Evolutionary conservation across 352 stramenopile genomes (phyloP).

Genomic region (Pythium aphanidermatum): DNA sequence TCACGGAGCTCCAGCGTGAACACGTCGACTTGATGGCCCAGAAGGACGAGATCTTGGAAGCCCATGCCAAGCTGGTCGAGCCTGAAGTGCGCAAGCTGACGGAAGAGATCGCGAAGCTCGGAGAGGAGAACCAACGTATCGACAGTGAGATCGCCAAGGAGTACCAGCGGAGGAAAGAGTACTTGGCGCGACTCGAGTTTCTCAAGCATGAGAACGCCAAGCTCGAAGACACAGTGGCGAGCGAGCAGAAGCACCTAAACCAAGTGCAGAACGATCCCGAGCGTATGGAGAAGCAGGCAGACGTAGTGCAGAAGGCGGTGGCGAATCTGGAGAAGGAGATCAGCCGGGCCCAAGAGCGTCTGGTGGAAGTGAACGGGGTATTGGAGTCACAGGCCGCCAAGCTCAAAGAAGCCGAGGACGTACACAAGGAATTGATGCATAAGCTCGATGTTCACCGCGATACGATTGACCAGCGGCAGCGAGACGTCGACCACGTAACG

Average conservation of each 20-base stretch:
- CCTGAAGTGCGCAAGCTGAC: slow-evolving; percentile 75
- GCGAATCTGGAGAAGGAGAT: slow-evolving; percentile 63
- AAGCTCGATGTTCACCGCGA: slow-evolving; percentile 88
- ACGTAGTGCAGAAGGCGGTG: slow-evolving; percentile 80
- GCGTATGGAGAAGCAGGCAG: slow-evolving; percentile 78
- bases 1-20: slow-evolving; percentile 82
- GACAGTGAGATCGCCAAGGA: slow-evolving; percentile 73
- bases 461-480: slow-evolving; percentile 87
- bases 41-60: slow-evolving; percentile 68
- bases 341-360: slow-evolving; percentile 32
- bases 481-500: slow-evolving; percentile 87
- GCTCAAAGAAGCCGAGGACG: slow-evolving; percentile 66
- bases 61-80: slow-evolving; percentile 80
- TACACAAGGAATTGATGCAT: slow-evolving; percentile 71
- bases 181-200: slow-evolving; percentile 50
- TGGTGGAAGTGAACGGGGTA: slow-evolving; percentile 30
- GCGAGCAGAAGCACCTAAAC: slow-evolving; percentile 52
- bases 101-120: slow-evolving; percentile 53
- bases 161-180: slow-evolving; percentile 52
- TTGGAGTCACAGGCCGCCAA: slow-evolving; percentile 42
- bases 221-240: slow-evolving; percentile 36
- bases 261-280: slow-evolving; percentile 74
- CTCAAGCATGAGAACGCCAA: slow-evolving; percentile 54
- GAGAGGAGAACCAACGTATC: slow-evolving; percentile 60
- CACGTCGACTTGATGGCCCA: slow-evolving; percentile 60